Conservation (phyloP, 129 eudicot species). For the Smallanthus sonchifolius region DNA sequence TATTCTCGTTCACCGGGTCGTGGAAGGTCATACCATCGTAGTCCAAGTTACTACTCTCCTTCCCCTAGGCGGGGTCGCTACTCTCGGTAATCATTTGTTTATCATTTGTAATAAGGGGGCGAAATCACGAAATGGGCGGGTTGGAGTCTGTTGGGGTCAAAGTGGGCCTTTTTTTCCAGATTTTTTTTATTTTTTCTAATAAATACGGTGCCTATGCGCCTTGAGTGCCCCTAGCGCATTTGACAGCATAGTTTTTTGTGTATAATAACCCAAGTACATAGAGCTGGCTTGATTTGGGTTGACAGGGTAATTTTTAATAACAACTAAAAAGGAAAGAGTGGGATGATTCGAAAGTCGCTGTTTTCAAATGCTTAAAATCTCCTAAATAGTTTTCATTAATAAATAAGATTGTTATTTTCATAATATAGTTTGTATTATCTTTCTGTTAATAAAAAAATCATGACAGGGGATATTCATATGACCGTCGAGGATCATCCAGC, state of each 20-base stretch:
- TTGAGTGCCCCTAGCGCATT: no score
- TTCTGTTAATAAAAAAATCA: background rate
- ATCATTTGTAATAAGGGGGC: background rate
- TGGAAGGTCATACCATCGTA: conserved; percentile 42
- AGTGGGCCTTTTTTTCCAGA: background rate
- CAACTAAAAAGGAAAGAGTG: no score
- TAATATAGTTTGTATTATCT: background rate
- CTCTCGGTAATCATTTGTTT: conserved; percentile 32
- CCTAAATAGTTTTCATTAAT: background rate
- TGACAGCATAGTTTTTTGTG: no score
- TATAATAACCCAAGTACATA: background rate
- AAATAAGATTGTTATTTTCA: no score
- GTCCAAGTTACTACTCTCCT: conserved; percentile 59
- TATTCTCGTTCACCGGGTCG: conserved; percentile 51
- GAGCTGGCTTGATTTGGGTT: background rate
- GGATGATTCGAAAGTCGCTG: no score
- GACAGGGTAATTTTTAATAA: no score
- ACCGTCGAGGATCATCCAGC: conserved; percentile 37
- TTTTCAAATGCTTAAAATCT: background rate
- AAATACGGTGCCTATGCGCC: no score
- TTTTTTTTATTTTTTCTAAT: background rate
- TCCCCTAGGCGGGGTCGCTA: conserved; percentile 46
- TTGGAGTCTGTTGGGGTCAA: background rate
- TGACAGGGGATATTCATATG: conserved; percentile 41
- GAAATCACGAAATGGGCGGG: background rate